Base-by-base conservation (phyloP, 257 asterid genomes). In the Scutellaria baicalensis region DNA sequence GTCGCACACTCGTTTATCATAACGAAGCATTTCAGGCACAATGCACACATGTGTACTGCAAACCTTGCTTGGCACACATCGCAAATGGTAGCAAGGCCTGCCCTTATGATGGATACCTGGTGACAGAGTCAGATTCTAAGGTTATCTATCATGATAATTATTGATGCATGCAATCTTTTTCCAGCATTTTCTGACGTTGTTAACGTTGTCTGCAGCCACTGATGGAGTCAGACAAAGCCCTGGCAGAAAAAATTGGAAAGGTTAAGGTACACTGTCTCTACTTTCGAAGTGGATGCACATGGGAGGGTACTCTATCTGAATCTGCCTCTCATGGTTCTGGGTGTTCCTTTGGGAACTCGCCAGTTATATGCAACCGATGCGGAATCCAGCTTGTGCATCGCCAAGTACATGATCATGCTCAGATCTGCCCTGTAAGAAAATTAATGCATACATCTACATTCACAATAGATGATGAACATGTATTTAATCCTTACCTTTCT, bases 351-450 rank as follows among this genome's bases (percentile, higher is more conserved):
- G 99, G 97, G 40, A 82, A 84, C 64, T 87, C 96, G 21, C 93
- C 96, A 3, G 97, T 93, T 45, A 78, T 93, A 75, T 93, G 99
- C 85, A 86, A 91, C 79, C 76, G 89, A 77, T 93, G 99, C 68
- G 95, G 96, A 1, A 58, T 89, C 71, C 96, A 89, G 79, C 86
- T 91, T 77, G 86, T 87, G 78, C 96, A 91, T 82, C 95, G 96
- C 44, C 93, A 91, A 86, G 96, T 91, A 10, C 92, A 89, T n/a
- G 97, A 93, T n/a, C 99, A 91, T 69, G 99, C 96, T 9, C 90
- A 81, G 78, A 84, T 67, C 76, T 93, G 99, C 72, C 83, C 93
- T 10, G 99, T 93, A 84, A 84, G 99, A 79, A 66, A 45, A 27
- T 76, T 23, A 42, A 45, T 59, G 54, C 55, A 44, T 70, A 51